Evolutionary conservation across 345 rosid species (phyloP).

Genomic region (Lenwebbia sp.): DNA sequence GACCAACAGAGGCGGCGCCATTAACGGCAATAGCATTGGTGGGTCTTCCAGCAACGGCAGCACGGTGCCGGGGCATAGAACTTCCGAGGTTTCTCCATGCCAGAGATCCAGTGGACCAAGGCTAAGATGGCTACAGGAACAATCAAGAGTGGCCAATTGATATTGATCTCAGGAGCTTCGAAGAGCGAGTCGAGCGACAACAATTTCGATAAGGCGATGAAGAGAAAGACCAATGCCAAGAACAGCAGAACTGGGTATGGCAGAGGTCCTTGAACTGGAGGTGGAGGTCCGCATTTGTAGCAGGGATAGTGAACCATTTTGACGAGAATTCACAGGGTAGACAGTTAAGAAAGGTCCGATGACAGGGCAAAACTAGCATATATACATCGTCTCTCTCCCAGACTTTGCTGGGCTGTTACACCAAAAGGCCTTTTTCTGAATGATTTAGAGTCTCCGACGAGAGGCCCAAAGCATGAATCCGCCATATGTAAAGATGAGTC

Average conservation of each 20-base stretch:
- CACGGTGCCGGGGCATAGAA: neutral
- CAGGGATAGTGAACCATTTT: slow-evolving; percentile 3
- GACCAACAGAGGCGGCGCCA: neutral
- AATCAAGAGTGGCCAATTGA: slow-evolving; percentile 33
- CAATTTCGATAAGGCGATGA: slow-evolving; percentile 27
- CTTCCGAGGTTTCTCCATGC: neutral
- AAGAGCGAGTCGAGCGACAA: slow-evolving; percentile 18
- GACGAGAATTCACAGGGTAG: neutral
- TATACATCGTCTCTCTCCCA: neutral
- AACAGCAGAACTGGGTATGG: slow-evolving; percentile 33
- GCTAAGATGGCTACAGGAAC: slow-evolving; percentile 3
- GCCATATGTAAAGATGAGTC: neutral
- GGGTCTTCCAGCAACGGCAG: slow-evolving; percentile 1
- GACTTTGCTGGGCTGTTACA: neutral
- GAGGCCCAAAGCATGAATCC: neutral
- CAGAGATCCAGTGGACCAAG: neutral
- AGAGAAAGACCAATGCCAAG: slow-evolving; percentile 24
- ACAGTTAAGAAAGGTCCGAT: neutral
- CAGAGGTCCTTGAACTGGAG: neutral
- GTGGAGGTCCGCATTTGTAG: slow-evolving; percentile 3
- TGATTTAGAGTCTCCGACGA: neutral
- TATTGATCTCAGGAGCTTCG: slow-evolving; percentile 9
- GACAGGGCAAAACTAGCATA: neutral
- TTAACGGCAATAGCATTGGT: slow-evolving; percentile 2
- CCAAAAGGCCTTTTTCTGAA: neutral